Evolutionary conservation across 2,329 filamentous ascomycete genomes (phyloP).

Genomic region (Hymenoscyphus infarciens): DNA sequence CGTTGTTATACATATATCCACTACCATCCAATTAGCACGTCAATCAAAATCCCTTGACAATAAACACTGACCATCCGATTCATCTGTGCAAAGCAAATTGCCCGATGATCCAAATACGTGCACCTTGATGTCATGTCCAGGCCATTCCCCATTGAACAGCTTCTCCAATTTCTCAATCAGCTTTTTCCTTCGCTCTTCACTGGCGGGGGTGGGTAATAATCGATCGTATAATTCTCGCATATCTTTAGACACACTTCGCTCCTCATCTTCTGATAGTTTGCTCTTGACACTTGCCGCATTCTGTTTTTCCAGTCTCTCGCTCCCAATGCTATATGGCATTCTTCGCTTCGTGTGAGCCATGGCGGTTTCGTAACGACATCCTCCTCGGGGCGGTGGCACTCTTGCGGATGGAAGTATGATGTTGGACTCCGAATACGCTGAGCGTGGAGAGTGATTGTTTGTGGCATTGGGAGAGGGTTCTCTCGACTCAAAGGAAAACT

Average conservation of each 20-base stretch:
- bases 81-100: constrained; percentile 88
- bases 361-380: constrained; percentile 87
- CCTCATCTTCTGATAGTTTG: constrained; percentile 67
- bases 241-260: constrained; percentile 71
- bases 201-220: constrained; percentile 77
- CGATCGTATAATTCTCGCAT: constrained; percentile 82
- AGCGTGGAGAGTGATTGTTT: constrained; percentile 80
- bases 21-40: constrained; percentile 44
- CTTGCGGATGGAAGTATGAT: constrained; percentile 66
- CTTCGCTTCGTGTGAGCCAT: constrained; percentile 76
- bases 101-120: constrained; percentile 98
- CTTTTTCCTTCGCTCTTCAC: constrained; percentile 69
- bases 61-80: constrained; percentile 77
- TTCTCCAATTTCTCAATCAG: constrained; percentile 85
- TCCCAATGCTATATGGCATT: constrained; percentile 89
- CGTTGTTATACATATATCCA: constrained; percentile 97
- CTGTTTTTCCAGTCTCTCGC: constrained; percentile 69
- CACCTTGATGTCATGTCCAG: constrained; percentile 82
- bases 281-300: constrained; percentile 70
- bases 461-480: constrained; percentile 76
- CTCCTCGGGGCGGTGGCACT: constrained; percentile 56
- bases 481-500: constrained; percentile 75
- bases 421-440: constrained; percentile 85
- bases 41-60: neutral
- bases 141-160: constrained; percentile 88